A percentile compares a stretch with the other conserved stretches of the same genome.
Conservation (phyloP, 345 rosid species). For the Mallotus nudiflorus region DNA sequence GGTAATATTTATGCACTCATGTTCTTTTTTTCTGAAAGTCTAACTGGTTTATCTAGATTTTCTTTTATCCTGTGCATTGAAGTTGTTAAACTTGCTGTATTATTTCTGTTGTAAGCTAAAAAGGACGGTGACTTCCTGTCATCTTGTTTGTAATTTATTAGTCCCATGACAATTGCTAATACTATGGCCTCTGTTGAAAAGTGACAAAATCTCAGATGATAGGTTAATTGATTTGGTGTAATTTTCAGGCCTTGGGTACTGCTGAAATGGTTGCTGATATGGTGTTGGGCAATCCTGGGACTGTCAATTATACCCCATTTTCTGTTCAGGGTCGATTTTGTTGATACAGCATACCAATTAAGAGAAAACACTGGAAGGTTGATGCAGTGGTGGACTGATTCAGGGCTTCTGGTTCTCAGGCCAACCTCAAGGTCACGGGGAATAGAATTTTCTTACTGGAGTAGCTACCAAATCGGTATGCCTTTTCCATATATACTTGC, state of each 20-base stretch:
- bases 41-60: background rate
- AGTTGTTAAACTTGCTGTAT: background rate
- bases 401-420: constrained; percentile 15
- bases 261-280: constrained; percentile 85
- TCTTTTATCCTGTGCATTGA: background rate
- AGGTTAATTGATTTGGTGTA: constrained; percentile 23
- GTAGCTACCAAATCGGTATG: background rate
- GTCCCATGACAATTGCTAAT: background rate
- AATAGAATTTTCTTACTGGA: background rate
- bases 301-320: constrained; percentile 53
- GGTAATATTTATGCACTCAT: constrained; percentile 46
- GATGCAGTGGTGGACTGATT: background rate
- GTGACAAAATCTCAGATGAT: background rate
- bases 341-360: constrained; percentile 7
- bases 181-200: background rate
- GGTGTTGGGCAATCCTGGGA: constrained; percentile 57
- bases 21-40: background rate
- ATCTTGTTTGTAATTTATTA: background rate
- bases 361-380: constrained; percentile 12
- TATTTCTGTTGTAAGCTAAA: background rate
- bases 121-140: background rate
- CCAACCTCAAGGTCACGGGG: background rate
- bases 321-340: constrained; percentile 48
- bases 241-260: constrained; percentile 76
- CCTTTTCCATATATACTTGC: background rate